Evolutionary conservation across 1,139 yeast genomes (phyloP).

Genomic region (Debaryomyces nepalensis): DNA sequence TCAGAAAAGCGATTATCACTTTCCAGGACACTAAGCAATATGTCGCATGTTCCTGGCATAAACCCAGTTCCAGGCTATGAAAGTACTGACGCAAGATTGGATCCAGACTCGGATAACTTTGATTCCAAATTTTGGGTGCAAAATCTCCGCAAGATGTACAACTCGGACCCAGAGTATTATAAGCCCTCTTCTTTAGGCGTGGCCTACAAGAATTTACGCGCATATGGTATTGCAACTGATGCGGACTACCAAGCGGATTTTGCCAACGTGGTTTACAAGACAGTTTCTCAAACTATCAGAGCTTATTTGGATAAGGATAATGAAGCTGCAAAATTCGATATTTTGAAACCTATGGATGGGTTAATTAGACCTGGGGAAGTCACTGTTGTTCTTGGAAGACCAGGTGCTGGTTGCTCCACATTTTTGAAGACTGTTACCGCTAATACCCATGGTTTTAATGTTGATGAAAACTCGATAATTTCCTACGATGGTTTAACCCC

Average conservation of each 20-base stretch:
- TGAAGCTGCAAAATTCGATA: slow-evolving; percentile 46
- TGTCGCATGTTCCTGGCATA: slow-evolving; percentile 12
- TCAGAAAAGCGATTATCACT: slow-evolving; percentile 19
- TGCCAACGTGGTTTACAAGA: slow-evolving; percentile 17
- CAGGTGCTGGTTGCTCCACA: slow-evolving; percentile 87
- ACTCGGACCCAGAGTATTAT: slow-evolving; percentile 25
- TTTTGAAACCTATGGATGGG: slow-evolving; percentile 71
- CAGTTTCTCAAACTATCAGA: slow-evolving; percentile 13
- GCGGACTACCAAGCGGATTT: slow-evolving; percentile 23
- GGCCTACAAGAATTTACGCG: slow-evolving; percentile 24
- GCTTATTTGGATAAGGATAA: slow-evolving; percentile 10
- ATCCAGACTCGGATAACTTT: slow-evolving; percentile 24
- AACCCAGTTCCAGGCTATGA: slow-evolving; percentile 4
- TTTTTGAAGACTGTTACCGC: slow-evolving; percentile 71
- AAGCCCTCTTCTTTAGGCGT: slow-evolving; percentile 25
- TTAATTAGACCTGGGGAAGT: slow-evolving; percentile 71
- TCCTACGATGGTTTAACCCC: slow-evolving; percentile 40
- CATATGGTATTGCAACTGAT: slow-evolving; percentile 24
- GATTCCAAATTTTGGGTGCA: slow-evolving; percentile 32
- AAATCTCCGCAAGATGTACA: slow-evolving; percentile 26
- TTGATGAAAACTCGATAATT: slow-evolving; percentile 53
- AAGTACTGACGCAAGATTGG: slow-evolving; percentile 19
- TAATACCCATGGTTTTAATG: slow-evolving; percentile 71
- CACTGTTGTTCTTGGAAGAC: slow-evolving; percentile 78
- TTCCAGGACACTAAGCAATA: slow-evolving; percentile 9